Evolutionary conservation across 352 stramenopile genomes (phyloP).

Genomic region (Saprolegnia diclina): DNA sequence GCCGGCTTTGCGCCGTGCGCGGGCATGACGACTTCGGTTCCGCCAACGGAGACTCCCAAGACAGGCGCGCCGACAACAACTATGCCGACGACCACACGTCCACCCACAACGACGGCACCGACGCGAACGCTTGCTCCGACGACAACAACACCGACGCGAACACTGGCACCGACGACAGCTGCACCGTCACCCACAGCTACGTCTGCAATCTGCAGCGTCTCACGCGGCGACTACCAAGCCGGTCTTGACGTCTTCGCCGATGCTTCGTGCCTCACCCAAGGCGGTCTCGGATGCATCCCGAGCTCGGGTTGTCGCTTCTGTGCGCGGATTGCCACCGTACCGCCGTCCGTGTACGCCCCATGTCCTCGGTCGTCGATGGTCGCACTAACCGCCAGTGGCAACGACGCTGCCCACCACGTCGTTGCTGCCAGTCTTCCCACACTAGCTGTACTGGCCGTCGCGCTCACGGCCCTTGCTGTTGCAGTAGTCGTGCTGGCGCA

Average conservation of each 20-base stretch:
- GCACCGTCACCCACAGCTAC: too few relatives aligned
- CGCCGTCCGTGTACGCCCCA: background rate
- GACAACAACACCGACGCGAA: background rate
- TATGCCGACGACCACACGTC: background rate
- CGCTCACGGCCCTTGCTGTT: too few relatives aligned
- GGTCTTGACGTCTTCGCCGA: background rate
- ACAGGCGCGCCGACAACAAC: background rate
- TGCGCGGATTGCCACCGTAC: background rate
- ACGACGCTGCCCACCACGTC: too few relatives aligned
- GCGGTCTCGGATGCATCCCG: background rate
- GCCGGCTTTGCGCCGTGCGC: constrained; percentile 14
- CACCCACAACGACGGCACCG: background rate
- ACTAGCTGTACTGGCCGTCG: too few relatives aligned
- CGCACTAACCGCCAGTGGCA: background rate
- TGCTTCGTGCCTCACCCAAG: background rate
- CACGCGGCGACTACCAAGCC: background rate
- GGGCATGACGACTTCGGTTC: background rate
- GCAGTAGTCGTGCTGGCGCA: too few relatives aligned
- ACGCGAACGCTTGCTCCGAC: background rate
- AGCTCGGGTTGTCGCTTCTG: background rate
- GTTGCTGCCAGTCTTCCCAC: too few relatives aligned
- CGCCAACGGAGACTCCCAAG: background rate
- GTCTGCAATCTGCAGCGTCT: background rate
- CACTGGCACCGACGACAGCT: background rate
- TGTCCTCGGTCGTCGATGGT: background rate